Evolutionary conservation across 768 basidiomycete species (phyloP), one percentile per base, ranked within the genome.

Genomic region (Macrolepiota dolichaula): DNA sequence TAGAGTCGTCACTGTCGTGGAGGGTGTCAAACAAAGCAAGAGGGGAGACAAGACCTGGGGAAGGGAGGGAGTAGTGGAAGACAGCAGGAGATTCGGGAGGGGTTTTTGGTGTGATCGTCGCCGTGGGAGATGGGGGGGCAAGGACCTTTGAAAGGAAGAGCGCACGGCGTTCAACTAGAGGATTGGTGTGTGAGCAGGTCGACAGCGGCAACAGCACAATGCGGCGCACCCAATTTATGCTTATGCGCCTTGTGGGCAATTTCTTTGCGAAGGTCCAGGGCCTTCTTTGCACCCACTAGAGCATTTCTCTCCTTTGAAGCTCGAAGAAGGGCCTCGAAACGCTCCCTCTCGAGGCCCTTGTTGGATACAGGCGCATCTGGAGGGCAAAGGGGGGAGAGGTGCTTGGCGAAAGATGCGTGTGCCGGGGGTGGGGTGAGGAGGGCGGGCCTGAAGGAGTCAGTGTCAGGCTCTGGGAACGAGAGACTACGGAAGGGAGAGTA

Each of bases 61-160:
- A 89, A 24, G 88, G 89, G 62, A 90, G 79, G 51, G 81, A 78
- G 74, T 82, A 88, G 70, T 87, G 85, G 70, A 86, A 86, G 61
- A 88, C 80, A 22, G 85, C 79, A 55, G 88, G 88, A 13, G 87
- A 90, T 59, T 87, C 86, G 5, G 85, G 85, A 53, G 86, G 85
- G 1, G 84, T 89, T 71, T 85, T 85, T 11, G 89, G 85, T 12
- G 79, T 77, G 49, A 73, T 68, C 25, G 81, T 78, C 19, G 87
- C 84, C 10, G 82, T 79, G 10, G 86, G 81, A 7, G 84, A 86
- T 2, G 86, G 85, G 22, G 86, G 83, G n/a, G 85, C 85, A 40
- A 82, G 77, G 46, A 93, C 74, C 72, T 87, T 92, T 61, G 86
- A 88, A 27, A 92, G 74, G 75, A 93, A 92, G 61, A 82, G 77